Evolutionary conservation across 306 rosid species (phyloP), one percentile per base, ranked within the genome.

Genomic region (Astragalus glycyphyllos): DNA sequence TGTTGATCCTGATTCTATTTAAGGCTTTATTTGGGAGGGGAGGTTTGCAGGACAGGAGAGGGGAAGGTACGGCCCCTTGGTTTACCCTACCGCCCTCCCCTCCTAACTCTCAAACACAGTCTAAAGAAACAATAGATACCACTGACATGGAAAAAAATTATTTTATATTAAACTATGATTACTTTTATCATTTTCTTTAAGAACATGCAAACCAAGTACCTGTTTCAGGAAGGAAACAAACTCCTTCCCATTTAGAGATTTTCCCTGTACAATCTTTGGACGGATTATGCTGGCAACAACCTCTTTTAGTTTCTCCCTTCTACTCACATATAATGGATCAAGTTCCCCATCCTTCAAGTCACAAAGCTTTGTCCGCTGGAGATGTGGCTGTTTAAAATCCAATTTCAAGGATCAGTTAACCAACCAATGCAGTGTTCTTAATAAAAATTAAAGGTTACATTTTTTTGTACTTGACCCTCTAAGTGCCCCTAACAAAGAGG

Each of bases 241-340:
- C 79, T 94, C 95, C 81, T 84, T 90, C 71, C 98, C 98, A 12
- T 80, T 90, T 41, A 94, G 75, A 72, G 85, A 31, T 84, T 81
- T 90, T 29, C 98, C 92, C 77, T 83, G 97, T 73, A 94, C 98
- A 80, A 94, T 83, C 85, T 94, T 94, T 8, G 98, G 98, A 82
- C 78, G 92, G 72, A 90, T 84, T 62, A 89, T 83, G 82, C 92
- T 84, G 45, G 89, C 66, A 75, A 94, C 97, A 79, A 94, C 76
- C 79, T 87, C 82, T 81, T 94, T 94, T 71, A 94, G 75, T 80
- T 84, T 73, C 53, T 94, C 97, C 80, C 97, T 87, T 80, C 55
- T 90, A 62, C 75, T 68, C 35, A 94, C 91, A 84, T 94, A 94
- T 40, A 69, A 34, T 6, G 87, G 89, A 66, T 94, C 98, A 45